phyloP scores from a whole-genome alignment of 2,329 filamentous ascomycete genomes.

The Myotisia sp. region DNA sequence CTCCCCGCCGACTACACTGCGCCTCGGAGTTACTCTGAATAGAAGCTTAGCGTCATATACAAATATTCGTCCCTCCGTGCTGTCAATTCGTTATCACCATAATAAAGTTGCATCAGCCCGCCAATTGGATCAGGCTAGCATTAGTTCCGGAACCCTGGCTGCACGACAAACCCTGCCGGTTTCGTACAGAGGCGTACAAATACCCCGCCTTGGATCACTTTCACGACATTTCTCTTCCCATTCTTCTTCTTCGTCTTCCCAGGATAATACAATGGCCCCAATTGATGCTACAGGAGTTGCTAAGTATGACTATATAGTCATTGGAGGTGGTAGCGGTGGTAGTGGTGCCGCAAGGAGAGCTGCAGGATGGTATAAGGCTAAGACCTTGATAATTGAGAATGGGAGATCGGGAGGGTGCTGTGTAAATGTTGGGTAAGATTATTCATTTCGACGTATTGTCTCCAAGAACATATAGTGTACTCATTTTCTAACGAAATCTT shows the following conservation, averaged over 20 bases:
- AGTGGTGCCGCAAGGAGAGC: conserved; percentile 37
- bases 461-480: not conserved
- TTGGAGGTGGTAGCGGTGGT: conserved; percentile 41
- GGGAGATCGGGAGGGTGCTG: conserved; percentile 36
- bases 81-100: not conserved
- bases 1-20: conserved; percentile 1
- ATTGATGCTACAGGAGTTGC: conserved; percentile 21
- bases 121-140: not conserved
- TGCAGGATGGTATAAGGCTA: conserved; percentile 38
- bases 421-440: conserved; percentile 39
- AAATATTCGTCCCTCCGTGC: not conserved
- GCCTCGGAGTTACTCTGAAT: conserved; percentile 2
- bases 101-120: not conserved
- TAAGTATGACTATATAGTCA: conserved; percentile 42
- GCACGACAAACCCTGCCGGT: conserved; percentile 1
- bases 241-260: conserved; percentile 6
- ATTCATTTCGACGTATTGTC: not conserved
- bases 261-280: conserved; percentile 26
- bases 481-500: not conserved
- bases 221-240: conserved; percentile 29
- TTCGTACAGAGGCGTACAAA: conserved; percentile 3
- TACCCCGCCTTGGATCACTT: conserved; percentile 26
- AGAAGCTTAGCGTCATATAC: not conserved
- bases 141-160: conserved; percentile 5
- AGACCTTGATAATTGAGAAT: conserved; percentile 38